Evolutionary conservation across 2,329 filamentous ascomycete species (phyloP).

Genomic region (Myriosclerotinia duriaeana): DNA sequence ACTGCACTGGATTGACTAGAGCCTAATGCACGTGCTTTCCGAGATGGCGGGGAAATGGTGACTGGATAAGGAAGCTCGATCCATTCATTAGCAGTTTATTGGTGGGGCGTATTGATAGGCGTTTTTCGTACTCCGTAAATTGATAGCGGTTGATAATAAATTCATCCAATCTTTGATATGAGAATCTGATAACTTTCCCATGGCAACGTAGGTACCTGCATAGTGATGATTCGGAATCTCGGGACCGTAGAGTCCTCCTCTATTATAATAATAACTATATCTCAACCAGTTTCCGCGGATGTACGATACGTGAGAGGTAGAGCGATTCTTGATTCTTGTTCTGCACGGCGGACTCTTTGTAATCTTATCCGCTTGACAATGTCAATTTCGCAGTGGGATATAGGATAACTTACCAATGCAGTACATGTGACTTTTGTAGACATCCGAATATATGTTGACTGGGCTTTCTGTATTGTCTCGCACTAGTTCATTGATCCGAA

Average conservation of each 20-base stretch:
- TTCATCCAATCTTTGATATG: neutral
- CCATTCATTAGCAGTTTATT: slow-evolving; percentile 1
- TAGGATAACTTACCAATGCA: neutral
- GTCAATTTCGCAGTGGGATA: neutral
- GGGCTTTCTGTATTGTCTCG: neutral
- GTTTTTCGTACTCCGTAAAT: neutral
- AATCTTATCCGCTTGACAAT: neutral
- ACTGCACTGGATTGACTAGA: neutral
- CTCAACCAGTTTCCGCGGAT: no score
- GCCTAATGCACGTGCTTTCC: neutral
- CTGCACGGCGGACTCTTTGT: neutral
- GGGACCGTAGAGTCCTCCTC: neutral
- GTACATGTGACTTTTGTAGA: neutral
- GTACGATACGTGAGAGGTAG: no score
- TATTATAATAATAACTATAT: no score
- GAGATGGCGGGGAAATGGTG: neutral
- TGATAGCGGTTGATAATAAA: slow-evolving; percentile 2
- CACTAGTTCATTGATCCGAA: neutral
- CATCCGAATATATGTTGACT: neutral
- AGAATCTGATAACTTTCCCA: neutral
- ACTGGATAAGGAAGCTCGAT: slow-evolving; percentile 1
- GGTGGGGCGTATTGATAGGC: neutral
- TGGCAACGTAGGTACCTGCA: neutral
- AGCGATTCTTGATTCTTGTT: no score
- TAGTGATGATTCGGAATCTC: neutral